phyloP scores from a whole-genome alignment of 371 early-diverging fungal species.

The Mucor saturninus region DNA sequence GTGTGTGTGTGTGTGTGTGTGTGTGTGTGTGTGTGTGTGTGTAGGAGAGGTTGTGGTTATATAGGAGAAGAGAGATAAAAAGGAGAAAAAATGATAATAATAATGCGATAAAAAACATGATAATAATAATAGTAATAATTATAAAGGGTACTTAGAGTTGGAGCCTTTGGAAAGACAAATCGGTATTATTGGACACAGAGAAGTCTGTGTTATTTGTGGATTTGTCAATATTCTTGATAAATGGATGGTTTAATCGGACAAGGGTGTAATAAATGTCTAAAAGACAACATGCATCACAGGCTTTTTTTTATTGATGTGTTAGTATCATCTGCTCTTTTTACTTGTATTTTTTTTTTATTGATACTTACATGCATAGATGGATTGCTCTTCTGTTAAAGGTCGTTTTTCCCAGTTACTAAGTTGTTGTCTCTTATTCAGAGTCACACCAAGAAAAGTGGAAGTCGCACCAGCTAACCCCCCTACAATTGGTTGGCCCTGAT shows the following conservation, averaged over 20 bases:
- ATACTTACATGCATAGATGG: slow-evolving; percentile 28
- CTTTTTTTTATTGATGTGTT: neutral
- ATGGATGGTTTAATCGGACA: slow-evolving; percentile 32
- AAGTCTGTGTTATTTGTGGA: too few species aligned
- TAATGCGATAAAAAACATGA: too few species aligned
- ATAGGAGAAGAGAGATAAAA: too few species aligned
- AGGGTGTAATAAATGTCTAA: slow-evolving; percentile 36
- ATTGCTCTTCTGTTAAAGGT: slow-evolving; percentile 45
- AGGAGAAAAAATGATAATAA: too few species aligned
- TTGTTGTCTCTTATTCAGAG: slow-evolving; percentile 53
- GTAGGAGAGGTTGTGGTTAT: too few species aligned
- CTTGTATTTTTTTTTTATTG: neutral
- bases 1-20: too few species aligned
- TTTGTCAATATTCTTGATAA: slow-evolving; percentile 17
- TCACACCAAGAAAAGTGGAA: slow-evolving; percentile 28
- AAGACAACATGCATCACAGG: slow-evolving; percentile 45
- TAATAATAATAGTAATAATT: too few species aligned
- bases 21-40: too few species aligned
- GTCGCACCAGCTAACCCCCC: slow-evolving; percentile 49
- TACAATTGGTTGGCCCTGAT: slow-evolving; percentile 13
- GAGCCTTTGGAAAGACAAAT: too few species aligned
- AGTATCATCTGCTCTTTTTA: slow-evolving; percentile 13
- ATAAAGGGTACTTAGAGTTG: too few species aligned
- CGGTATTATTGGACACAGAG: too few species aligned
- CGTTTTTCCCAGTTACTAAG: slow-evolving; percentile 57